Conservation (phyloP, 1,139 yeast genomes). For the Geotrichum histeridarum region DNA sequence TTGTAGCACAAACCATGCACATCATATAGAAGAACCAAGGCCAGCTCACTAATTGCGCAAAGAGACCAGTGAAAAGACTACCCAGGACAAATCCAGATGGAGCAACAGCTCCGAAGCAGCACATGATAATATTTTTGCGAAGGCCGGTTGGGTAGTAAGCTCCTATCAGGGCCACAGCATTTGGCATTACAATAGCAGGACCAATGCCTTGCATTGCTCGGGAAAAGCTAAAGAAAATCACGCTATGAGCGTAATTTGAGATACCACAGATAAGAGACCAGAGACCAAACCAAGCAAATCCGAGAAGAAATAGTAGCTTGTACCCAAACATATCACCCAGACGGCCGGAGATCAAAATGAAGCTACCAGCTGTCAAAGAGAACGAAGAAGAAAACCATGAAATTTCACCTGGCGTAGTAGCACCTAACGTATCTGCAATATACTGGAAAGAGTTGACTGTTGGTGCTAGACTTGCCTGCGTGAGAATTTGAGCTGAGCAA, state of each 20-base stretch:
- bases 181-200: conserved; percentile 54
- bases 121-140: conserved; percentile 43
- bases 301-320: conserved; percentile 45
- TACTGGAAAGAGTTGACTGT: conserved; percentile 41
- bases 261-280: conserved; percentile 53
- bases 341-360: conserved; percentile 56
- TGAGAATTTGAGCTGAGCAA: conserved; percentile 45
- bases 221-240: conserved; percentile 46
- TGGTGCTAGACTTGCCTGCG: conserved; percentile 50
- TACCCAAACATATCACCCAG: conserved; percentile 63
- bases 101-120: conserved; percentile 54
- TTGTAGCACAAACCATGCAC: conserved; percentile 39
- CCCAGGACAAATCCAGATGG: conserved; percentile 56
- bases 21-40: conserved; percentile 53
- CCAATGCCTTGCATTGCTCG: conserved; percentile 61
- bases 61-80: conserved; percentile 44
- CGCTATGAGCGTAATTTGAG: conserved; percentile 40
- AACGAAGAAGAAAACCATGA: conserved; percentile 60
- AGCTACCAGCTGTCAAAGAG: conserved; percentile 57
- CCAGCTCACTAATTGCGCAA: conserved; percentile 48
- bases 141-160: conserved; percentile 46
- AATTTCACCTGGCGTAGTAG: conserved; percentile 40
- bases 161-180: conserved; percentile 53
- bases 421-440: conserved; percentile 42
- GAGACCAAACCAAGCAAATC: conserved; percentile 46